Evolutionary conservation across 2,329 filamentous ascomycete species (phyloP).

Genomic region (Talaromyces atroroseus): DNA sequence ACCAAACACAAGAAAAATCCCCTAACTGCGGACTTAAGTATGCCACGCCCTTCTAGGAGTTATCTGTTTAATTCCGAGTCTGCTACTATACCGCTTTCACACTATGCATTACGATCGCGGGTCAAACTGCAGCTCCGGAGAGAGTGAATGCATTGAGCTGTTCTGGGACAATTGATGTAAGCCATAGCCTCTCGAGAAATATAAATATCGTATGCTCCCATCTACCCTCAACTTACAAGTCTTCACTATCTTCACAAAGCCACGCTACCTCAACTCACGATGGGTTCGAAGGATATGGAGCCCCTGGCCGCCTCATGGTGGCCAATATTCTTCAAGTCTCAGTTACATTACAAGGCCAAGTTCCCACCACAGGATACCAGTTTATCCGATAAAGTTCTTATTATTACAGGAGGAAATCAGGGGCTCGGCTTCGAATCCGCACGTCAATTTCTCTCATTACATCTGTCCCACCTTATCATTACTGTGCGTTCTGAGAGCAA

Average conservation of each 20-base stretch:
- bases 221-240: background rate
- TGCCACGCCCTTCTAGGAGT: no score
- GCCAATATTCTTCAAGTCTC: background rate
- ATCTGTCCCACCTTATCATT: background rate
- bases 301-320: background rate
- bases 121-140: no score
- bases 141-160: background rate
- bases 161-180: background rate
- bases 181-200: background rate
- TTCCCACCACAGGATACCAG: background rate
- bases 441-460: background rate
- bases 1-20: background rate
- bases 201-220: background rate
- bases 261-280: background rate
- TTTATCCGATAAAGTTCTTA: background rate
- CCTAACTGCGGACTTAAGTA: no score
- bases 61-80: no score
- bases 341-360: background rate
- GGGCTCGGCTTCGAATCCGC: background rate
- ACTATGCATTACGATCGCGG: no score
- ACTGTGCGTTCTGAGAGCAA: background rate
- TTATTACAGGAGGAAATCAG: background rate
- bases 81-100: no score
- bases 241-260: background rate
- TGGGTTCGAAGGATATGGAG: constrained; percentile 1